These are phyloP conservation scores for Metarhizium humberi DNA, from an alignment of 2,329 filamentous ascomycete species.

Conservation along the genomic window DNA sequence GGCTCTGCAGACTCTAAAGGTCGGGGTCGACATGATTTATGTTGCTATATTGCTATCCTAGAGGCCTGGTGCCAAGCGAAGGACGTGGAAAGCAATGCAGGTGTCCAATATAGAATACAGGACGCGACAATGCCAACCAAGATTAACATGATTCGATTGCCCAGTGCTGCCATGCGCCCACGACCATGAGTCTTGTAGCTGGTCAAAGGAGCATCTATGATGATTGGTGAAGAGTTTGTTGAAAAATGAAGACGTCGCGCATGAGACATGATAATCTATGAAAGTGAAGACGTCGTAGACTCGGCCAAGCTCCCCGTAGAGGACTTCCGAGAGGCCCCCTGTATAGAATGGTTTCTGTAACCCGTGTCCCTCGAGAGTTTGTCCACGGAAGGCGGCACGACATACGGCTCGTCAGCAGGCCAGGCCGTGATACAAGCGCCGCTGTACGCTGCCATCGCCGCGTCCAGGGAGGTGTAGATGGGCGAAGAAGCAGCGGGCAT, in stretches of 20 bases:
- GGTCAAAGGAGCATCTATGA: too few species aligned
- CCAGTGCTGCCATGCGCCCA: too few species aligned
- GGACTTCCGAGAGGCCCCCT: background rate
- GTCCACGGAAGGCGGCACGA: slow-evolving; percentile 4
- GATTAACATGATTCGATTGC: background rate
- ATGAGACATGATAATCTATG: background rate
- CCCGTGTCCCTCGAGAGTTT: background rate
- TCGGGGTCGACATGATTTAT: background rate
- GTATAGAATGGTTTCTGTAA: background rate
- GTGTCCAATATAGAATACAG: background rate
- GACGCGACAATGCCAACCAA: background rate
- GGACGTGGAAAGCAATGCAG: background rate
- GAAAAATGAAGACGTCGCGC: background rate
- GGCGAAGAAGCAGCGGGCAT: background rate
- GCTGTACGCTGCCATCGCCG: slow-evolving; percentile 12
- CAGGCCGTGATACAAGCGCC: slow-evolving; percentile 19
- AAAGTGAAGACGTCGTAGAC: background rate
- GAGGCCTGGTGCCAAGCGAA: background rate
- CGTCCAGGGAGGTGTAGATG: slow-evolving; percentile 16
- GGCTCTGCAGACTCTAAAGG: background rate
- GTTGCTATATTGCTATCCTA: background rate
- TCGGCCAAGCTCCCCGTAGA: background rate
- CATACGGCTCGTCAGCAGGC: slow-evolving; percentile 17
- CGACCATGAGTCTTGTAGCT: too few species aligned
- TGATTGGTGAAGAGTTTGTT: background rate